Base-by-base conservation (phyloP, 164 flowering plant genomes). In the Platanus orientalis region DNA sequence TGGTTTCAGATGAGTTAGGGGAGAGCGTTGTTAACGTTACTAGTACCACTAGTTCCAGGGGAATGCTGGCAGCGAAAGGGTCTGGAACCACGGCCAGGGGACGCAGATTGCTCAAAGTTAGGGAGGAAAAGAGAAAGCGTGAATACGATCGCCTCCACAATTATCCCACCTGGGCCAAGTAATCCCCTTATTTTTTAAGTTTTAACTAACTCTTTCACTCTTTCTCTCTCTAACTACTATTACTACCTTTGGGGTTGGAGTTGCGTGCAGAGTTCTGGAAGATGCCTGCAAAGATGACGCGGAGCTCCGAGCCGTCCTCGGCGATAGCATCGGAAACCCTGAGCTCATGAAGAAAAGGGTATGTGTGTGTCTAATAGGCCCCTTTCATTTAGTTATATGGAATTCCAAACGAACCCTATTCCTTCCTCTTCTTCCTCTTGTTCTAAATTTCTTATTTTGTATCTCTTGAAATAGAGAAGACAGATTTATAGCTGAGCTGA, bases 311-410 rank as follows among this genome's bases (percentile, higher is more conserved):
- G 85, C 85, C 12, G 86, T 90, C 40, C 89, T 92, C 58, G 98
- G 98, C 0, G 96, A 90, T 69, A 90, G 95, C 73, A 75, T 92
- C 64, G 98, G 98, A 21, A 75, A 92, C 65, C 98, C 98, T n/a
- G 95, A 92, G 32, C 83, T 81, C n/a, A 92, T 92, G 96, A 80
- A 81, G 57, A 73, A 89, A 69, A 79, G 75, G 80, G 91, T 87
- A 74, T 25, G 55, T n/a, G 55, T n/a, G 60, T 20, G 11, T 26
- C 10, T 20, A 19, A 20, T 23, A 23, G 5, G 12, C 12, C 4
- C 12, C 7, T 36, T n/a, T n/a, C n/a, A 36, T 32, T 7, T 12
- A 7, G n/a, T 32, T 34, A 17, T 24, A n/a, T n/a, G n/a, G n/a
- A n/a, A n/a, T n/a, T n/a, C n/a, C n/a, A n/a, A n/a, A n/a, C n/a